Evolutionary conservation across 257 asterid genomes (phyloP).

Genomic region (Cruciata laevipes): DNA sequence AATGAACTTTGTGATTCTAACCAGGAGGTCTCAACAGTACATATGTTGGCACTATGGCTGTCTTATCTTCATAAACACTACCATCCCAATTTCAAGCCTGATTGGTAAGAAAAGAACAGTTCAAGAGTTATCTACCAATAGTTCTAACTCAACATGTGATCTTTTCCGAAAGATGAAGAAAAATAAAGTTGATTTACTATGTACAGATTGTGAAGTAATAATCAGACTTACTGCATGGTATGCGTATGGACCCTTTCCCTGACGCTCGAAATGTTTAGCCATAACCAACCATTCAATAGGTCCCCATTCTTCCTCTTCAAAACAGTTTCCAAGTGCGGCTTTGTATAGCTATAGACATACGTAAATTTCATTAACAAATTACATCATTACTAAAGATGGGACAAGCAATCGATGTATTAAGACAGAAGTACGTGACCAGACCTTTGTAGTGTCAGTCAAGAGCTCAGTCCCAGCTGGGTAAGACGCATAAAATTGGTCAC

Average conservation of each 20-base stretch:
- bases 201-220: background rate
- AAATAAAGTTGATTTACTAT: no score
- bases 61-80: no score
- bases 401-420: background rate
- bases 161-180: no score
- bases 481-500: slow-evolving; percentile 90
- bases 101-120: no score
- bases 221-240: slow-evolving; percentile 82
- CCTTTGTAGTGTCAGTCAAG: slow-evolving; percentile 78
- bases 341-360: slow-evolving; percentile 50
- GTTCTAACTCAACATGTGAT: no score
- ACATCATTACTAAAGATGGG: background rate
- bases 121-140: no score
- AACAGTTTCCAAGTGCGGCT: slow-evolving; percentile 75
- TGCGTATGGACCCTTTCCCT: slow-evolving; percentile 89
- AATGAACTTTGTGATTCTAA: no score
- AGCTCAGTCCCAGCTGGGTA: slow-evolving; percentile 96
- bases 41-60: no score
- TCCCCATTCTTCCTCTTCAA: slow-evolving; percentile 90
- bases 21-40: no score
- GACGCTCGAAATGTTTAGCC: slow-evolving; percentile 94
- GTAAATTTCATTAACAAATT: background rate
- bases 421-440: slow-evolving; percentile 14
- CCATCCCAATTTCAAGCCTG: no score
- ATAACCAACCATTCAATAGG: slow-evolving; percentile 85